These are phyloP conservation scores for Aspergillus puulaauensis DNA, from an alignment of 2,329 filamentous ascomycete species.

Conservation along the genomic window DNA sequence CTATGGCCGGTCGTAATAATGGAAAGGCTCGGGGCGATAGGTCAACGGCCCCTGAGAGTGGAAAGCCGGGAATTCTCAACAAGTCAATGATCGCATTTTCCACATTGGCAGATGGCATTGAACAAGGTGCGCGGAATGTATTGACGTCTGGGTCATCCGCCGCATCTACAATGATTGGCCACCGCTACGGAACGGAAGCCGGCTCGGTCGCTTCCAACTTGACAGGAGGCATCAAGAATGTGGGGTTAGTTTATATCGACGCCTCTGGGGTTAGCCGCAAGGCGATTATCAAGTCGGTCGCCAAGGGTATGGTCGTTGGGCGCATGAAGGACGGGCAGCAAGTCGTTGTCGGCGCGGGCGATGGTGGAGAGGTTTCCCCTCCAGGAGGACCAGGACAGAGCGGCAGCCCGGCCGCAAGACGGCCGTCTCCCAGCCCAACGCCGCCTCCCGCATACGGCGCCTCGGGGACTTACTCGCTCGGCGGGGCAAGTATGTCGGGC, in stretches of 20 bases:
- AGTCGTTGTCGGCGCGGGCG: constrained; percentile 48
- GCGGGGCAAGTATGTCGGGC: constrained; percentile 31
- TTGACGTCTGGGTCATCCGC: constrained; percentile 72
- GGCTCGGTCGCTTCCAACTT: constrained; percentile 73
- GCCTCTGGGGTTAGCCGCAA: constrained; percentile 86
- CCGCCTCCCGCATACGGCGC: constrained; percentile 44
- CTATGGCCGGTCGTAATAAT: constrained; percentile 61
- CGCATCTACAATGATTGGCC: constrained; percentile 83
- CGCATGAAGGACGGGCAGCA: constrained; percentile 50
- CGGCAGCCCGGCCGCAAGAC: constrained; percentile 25
- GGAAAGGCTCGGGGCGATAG: constrained; percentile 63
- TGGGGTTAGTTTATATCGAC: constrained; percentile 95
- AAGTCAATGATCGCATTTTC: constrained; percentile 96
- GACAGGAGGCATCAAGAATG: constrained; percentile 88
- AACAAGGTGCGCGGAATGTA: constrained; percentile 78
- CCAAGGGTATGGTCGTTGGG: constrained; percentile 78
- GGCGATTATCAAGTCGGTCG: constrained; percentile 90
- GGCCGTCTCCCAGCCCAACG: constrained; percentile 35
- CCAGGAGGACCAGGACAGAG: constrained; percentile 8
- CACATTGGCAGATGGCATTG: constrained; percentile 89
- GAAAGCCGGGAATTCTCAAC: constrained; percentile 87
- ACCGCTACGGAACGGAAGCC: constrained; percentile 84
- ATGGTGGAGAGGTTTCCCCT: constrained; percentile 41
- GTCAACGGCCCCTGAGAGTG: constrained; percentile 67
- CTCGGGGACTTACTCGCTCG: constrained; percentile 33